Base-by-base conservation (phyloP, 2,329 filamentous ascomycete genomes). In the Xylariaceae sp. region DNA sequence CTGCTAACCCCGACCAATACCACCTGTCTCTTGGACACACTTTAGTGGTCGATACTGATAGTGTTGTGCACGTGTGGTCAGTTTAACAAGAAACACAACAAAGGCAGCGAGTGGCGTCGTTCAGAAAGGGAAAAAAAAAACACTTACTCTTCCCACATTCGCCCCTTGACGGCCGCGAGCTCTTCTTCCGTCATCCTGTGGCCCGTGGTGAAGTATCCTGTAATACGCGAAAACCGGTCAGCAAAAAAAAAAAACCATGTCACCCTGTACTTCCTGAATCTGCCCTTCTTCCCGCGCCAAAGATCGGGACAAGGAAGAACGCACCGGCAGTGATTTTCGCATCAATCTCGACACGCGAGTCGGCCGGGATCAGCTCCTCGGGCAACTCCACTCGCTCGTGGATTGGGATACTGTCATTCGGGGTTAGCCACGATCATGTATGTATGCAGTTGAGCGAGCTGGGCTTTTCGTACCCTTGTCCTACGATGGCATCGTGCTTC, bases 261-360 rank as follows among this genome's bases (percentile, higher is more conserved):
- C n/a, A n/a, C n/a, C n/a, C n/a, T n/a, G n/a, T n/a, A n/a, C n/a
- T n/a, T n/a, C n/a, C n/a, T n/a, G n/a, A n/a, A n/a, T n/a, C n/a
- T n/a, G n/a, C n/a, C n/a, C n/a, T 38, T 40, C 21, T 38, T 28
- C 31, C 33, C 36, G 37, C 42, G 36, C 14, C 13, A 31, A 41
- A 16, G 41, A 41, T 37, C 38, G 24, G 36, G 21, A 24, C 11
- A 6, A 6, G 21, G 21, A 11, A 24, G 21, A 24, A 11, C 21
- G 21, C 21, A 88, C 85, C 92, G 44, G 90, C 88, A 53, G 90
- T 92, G 59, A 97, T 96, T 71, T 97, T 97, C 43, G 92, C 92
- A 64, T 97, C 92, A 57, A 97, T 98, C 64, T 98, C 92, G n/a
- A 97, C 92, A 50, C 90, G 75, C 37, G 88, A 94, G 65, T 97